A percentile compares a stretch with the other conserved stretches of the same genome.
Conservation (phyloP, 2,329 filamentous ascomycete species). For the Metarhizium robertsii region DNA sequence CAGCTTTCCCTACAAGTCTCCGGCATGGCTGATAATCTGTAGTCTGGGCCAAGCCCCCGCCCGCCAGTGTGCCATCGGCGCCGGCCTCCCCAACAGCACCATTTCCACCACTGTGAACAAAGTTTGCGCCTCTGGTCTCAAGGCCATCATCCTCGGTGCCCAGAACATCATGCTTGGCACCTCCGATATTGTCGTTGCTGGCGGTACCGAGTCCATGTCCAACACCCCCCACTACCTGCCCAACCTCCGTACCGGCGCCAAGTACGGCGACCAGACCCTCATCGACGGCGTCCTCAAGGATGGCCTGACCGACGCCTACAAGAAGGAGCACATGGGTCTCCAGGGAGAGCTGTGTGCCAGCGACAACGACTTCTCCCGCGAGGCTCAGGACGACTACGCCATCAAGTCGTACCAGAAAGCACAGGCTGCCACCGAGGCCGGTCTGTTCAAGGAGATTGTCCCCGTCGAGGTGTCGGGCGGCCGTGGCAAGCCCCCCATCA, state of each 20-base stretch:
- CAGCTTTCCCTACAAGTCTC: neutral
- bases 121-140: constrained; percentile 91
- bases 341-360: constrained; percentile 83
- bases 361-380: constrained; percentile 72
- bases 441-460: constrained; percentile 81
- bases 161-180: constrained; percentile 98
- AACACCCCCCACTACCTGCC: constrained; percentile 95
- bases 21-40: neutral
- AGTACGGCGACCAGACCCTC: constrained; percentile 85
- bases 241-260: constrained; percentile 74
- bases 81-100: constrained; percentile 70
- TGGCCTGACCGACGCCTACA: constrained; percentile 88
- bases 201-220: constrained; percentile 97
- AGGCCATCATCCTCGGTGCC: constrained; percentile 87
- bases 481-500: constrained; percentile 78
- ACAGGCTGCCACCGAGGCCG: constrained; percentile 72
- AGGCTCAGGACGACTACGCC: constrained; percentile 90
- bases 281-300: constrained; percentile 92
- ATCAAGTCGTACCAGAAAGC: constrained; percentile 93
- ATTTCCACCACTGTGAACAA: constrained; percentile 96
- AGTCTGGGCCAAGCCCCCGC: constrained; percentile 95
- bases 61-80: constrained; percentile 83
- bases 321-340: constrained; percentile 94
- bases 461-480: constrained; percentile 82
- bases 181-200: constrained; percentile 85